A percentile compares a stretch with the other conserved stretches of the same genome.
Conservation (phyloP, 2,329 filamentous ascomycete species). For the Achaetomium macrosporum region DNA sequence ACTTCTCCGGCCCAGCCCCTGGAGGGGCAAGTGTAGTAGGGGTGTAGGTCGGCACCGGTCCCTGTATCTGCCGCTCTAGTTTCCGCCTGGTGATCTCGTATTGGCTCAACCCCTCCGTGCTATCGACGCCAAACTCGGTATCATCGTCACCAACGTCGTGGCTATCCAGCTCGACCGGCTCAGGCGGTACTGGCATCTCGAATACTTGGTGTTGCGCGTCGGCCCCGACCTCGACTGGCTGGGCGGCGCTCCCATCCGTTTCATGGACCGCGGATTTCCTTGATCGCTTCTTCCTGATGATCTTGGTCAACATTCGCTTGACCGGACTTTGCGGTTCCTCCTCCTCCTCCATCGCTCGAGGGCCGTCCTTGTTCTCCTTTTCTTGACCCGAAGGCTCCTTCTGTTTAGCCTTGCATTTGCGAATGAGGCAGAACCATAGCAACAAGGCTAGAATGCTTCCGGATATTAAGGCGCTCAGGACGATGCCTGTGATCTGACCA, state of each 20-base stretch:
- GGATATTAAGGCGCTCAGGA: constrained; percentile 36
- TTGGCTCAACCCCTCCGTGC: constrained; percentile 36
- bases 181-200: constrained; percentile 43
- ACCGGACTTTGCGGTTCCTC: constrained; percentile 34
- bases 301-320: constrained; percentile 39
- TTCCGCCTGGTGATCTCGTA: constrained; percentile 49
- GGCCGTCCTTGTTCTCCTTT: constrained; percentile 35
- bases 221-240: constrained; percentile 36
- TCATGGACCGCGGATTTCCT: constrained; percentile 25
- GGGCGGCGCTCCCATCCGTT: constrained; percentile 28
- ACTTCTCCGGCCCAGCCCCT: constrained; percentile 30
- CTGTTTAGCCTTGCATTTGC: constrained; percentile 30
- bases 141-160: constrained; percentile 34
- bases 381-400: constrained; percentile 23
- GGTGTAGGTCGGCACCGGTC: constrained; percentile 44
- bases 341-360: constrained; percentile 30
- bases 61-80: constrained; percentile 45
- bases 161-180: constrained; percentile 46
- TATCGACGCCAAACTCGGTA: constrained; percentile 37
- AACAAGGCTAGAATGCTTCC: constrained; percentile 29
- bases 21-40: constrained; percentile 29
- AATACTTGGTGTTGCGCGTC: constrained; percentile 45
- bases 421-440: constrained; percentile 28
- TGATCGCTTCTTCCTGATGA: constrained; percentile 34
- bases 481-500: constrained; percentile 41